These are phyloP conservation scores for Pseudogymnoascus sp. DNA, from an alignment of 2,329 filamentous ascomycete species.

Conservation along the genomic window DNA sequence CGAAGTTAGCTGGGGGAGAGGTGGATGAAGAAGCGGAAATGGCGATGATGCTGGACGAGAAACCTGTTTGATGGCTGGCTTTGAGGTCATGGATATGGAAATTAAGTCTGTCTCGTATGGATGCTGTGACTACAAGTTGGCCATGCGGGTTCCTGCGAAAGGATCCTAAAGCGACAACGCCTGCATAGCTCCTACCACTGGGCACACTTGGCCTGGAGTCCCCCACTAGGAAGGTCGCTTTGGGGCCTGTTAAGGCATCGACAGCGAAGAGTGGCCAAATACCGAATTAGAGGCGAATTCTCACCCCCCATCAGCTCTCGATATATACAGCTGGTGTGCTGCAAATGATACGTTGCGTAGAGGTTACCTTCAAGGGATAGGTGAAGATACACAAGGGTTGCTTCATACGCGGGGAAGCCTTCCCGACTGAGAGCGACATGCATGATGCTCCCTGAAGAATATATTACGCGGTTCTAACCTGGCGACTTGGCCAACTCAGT, in stretches of 20 bases:
- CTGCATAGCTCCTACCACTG: background rate
- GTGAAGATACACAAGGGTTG: background rate
- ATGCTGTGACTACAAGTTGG: background rate
- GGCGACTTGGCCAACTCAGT: background rate
- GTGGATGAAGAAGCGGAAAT: background rate
- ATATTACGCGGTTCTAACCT: background rate
- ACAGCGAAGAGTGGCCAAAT: background rate
- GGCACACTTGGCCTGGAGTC: too few species aligned
- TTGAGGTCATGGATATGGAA: background rate
- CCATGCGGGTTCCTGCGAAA: background rate
- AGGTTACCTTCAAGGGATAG: background rate
- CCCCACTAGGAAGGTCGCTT: background rate
- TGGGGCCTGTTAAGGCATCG: background rate
- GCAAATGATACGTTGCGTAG: background rate
- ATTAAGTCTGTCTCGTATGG: background rate
- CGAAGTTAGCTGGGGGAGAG: background rate
- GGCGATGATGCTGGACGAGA: slow-evolving; percentile 4
- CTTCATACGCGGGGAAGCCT: background rate
- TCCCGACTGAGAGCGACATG: background rate
- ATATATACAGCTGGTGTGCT: background rate
- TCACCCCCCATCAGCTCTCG: background rate
- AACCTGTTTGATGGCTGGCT: background rate
- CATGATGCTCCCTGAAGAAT: background rate
- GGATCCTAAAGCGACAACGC: background rate
- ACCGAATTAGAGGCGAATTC: background rate